Conservation (phyloP, 352 stramenopile species). For the Globisporangium uncinulatum region DNA sequence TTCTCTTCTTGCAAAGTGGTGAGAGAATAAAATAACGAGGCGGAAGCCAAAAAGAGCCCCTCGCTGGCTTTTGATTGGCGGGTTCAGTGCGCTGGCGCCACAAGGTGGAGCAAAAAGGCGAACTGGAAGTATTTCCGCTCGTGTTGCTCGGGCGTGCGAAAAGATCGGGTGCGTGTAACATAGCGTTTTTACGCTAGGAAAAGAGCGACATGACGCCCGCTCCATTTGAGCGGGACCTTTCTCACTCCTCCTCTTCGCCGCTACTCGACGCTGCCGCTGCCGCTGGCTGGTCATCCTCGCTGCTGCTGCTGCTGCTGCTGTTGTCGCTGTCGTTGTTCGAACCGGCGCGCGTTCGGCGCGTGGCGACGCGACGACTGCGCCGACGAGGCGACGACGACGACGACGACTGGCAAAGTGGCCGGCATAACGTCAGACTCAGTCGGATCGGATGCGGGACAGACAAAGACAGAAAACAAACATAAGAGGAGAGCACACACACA, state of each 20-base stretch:
- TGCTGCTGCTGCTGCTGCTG: background rate
- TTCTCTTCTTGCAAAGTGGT: slow-evolving; percentile 7
- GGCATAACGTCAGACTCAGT: too few species aligned
- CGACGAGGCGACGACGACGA: background rate
- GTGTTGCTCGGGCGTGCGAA: too few species aligned
- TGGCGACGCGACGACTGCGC: slow-evolving; percentile 14
- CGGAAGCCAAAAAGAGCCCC: too few species aligned
- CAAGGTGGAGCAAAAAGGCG: too few species aligned
- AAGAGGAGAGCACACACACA: background rate
- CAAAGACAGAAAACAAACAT: too few species aligned
- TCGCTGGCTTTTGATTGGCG: too few species aligned
- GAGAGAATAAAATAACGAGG: too few species aligned
- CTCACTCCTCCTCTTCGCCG: slow-evolving; percentile 9
- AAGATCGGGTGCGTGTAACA: too few species aligned
- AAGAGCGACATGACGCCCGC: background rate
- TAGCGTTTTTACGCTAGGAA: background rate
- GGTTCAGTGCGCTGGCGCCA: too few species aligned
- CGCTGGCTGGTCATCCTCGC: background rate
- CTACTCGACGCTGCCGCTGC: background rate
- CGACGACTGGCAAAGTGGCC: background rate
- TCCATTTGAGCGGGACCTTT: too few species aligned
- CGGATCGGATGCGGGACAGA: too few species aligned
- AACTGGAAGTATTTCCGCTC: too few species aligned
- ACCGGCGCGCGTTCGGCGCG: background rate
- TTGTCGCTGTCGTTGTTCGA: background rate